These are phyloP conservation scores for Dendrobium huoshanense DNA, from an alignment of 106 monocot genomes.

Conservation along the genomic window DNA sequence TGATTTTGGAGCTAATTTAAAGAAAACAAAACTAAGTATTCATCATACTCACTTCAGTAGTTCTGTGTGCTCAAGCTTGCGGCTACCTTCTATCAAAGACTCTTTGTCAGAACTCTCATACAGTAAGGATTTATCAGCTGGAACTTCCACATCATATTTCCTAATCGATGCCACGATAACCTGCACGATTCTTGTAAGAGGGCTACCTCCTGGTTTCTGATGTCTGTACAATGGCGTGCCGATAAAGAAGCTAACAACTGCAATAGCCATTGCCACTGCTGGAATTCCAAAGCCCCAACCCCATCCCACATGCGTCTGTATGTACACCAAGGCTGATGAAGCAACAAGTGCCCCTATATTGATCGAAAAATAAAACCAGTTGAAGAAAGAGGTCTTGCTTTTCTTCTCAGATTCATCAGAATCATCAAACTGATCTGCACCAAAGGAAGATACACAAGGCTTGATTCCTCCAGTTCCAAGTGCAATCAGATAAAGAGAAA, in stretches of 20 bases:
- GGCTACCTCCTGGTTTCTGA: constrained; percentile 51
- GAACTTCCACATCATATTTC: constrained; percentile 29
- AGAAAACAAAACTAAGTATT: neutral
- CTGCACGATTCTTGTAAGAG: constrained; percentile 40
- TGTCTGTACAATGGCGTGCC: constrained; percentile 44
- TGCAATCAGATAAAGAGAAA: constrained; percentile 44
- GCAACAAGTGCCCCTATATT: constrained; percentile 44
- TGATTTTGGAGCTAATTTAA: neutral
- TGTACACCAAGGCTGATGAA: constrained; percentile 34
- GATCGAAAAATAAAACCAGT: constrained; percentile 57
- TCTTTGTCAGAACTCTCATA: constrained; percentile 35
- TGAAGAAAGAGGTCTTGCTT: constrained; percentile 52
- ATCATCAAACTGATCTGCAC: constrained; percentile 59
- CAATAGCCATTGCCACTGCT: constrained; percentile 40
- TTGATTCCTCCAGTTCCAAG: constrained; percentile 53
- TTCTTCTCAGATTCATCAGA: constrained; percentile 36
- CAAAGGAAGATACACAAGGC: constrained; percentile 48
- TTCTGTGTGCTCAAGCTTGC: constrained; percentile 43
- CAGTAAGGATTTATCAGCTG: constrained; percentile 20
- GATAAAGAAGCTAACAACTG: constrained; percentile 37
- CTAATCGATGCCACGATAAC: constrained; percentile 39
- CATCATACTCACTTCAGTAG: constrained; percentile 21
- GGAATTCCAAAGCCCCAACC: constrained; percentile 54
- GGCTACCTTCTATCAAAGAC: constrained; percentile 43
- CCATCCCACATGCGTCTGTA: constrained; percentile 48